Evolutionary conservation across 352 stramenopile species (phyloP), one percentile per base, ranked within the genome.

Genomic region (Phytophthora melonis): DNA sequence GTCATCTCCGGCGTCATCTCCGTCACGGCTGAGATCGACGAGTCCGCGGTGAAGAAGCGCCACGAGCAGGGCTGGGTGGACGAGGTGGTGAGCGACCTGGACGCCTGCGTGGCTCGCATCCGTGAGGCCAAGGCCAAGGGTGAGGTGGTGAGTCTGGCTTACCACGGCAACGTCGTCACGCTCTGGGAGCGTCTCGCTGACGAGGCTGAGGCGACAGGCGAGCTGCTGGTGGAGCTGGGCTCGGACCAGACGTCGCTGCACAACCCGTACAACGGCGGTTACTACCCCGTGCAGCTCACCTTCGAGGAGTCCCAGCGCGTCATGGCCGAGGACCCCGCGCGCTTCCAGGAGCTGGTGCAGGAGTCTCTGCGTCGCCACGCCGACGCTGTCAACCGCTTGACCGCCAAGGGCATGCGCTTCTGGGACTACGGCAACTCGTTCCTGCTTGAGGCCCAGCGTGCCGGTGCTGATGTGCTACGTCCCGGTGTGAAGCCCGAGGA

Each of bases 361-460:
- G 86, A 93, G 49, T 90, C 81, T 62, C 77, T 97, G 59, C 79
- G 89, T 58, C 83, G 90, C 19, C 91, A 97, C 93, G 27, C 27
- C 27, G 27, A 5, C 27, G 27, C 27, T 32, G 82, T 97, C 34
- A 97, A 97, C 82, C 86, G 87, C 3, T 69, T 97, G 25, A 90
- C 88, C 3, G 64, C 74, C 18, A 80, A 87, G 58, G 90, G 90
- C 45, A 95, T 97, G 91, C 84, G 81, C 32, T 97, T 97, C 79
- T 97, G 88, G 87, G 91, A 97, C 73, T 97, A 97, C 66, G 91
- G 91, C 43, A 97, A 97, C 84, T 94, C 87, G 77, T 97, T 97
- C 77, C 68, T 97, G 39, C 70, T 97, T 11, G 89, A 97, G 62
- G 79, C 88, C 18, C 93, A 89, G 68, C 86, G 88, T 57, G 91